phyloP scores from a whole-genome alignment of 495 filamentous ascomycete species.

The Hypoxylon lienhwacheense region DNA sequence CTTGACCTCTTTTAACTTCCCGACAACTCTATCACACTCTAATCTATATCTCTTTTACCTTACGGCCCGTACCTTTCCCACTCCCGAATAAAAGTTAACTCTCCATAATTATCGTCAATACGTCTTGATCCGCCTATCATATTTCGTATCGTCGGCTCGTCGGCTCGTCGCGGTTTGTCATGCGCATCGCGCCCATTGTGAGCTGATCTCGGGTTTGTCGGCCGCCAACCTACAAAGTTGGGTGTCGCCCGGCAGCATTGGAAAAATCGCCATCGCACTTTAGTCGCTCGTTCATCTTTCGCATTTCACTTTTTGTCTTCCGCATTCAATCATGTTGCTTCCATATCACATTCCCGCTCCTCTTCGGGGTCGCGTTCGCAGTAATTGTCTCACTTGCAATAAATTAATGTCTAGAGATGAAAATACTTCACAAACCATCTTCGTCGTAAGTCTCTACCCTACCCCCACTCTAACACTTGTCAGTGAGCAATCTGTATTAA shows the following conservation, averaged over 20 bases:
- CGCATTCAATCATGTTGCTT: slow-evolving; percentile 25
- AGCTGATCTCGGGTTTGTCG: slow-evolving; percentile 19
- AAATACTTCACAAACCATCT: slow-evolving; percentile 18
- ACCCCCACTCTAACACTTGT: neutral
- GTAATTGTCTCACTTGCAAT: neutral
- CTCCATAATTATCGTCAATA: slow-evolving; percentile 1
- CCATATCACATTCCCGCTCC: slow-evolving; percentile 24
- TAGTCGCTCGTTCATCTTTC: slow-evolving; percentile 30
- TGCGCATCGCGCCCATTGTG: slow-evolving; percentile 22
- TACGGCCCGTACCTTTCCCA: neutral
- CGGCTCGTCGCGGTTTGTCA: slow-evolving; percentile 9
- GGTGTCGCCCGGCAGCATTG: slow-evolving; percentile 14
- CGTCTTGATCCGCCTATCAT: neutral
- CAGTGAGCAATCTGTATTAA: neutral
- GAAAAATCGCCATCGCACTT: slow-evolving; percentile 6
- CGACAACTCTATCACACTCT: neutral
- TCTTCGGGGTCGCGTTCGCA: neutral
- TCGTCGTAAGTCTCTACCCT: slow-evolving; percentile 22
- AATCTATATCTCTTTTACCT: neutral
- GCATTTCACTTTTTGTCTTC: no score
- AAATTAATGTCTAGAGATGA: slow-evolving; percentile 8
- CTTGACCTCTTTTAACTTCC: no score
- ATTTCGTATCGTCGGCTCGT: neutral
- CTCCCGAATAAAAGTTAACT: slow-evolving; percentile 3
- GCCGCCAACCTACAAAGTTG: slow-evolving; percentile 9